Evolutionary conservation across 1,284 basidiomycete genomes (phyloP).

Genomic region (Pascua sp.): DNA sequence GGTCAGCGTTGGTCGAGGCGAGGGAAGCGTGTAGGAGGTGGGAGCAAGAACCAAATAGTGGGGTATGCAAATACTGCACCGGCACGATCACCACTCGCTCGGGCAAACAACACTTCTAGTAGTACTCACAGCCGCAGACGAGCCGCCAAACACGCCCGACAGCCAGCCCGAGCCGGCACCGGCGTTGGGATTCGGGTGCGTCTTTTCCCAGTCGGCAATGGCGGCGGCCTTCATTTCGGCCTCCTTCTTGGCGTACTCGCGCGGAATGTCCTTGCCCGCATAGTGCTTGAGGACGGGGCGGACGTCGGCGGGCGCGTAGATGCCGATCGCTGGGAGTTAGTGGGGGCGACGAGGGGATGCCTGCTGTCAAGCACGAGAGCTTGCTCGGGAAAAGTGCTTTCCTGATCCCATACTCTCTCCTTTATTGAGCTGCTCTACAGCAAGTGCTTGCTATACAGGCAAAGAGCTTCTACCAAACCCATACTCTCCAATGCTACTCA

Average conservation of each 20-base stretch:
- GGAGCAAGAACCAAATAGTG: too few species aligned
- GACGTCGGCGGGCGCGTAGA: constrained; percentile 79
- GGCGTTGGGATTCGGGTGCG: constrained; percentile 49
- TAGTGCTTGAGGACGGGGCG: constrained; percentile 82
- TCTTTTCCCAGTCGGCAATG: constrained; percentile 76
- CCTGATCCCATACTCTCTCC: too few species aligned
- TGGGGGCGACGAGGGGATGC: too few species aligned
- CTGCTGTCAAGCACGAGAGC: too few species aligned
- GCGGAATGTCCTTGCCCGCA: constrained; percentile 77
- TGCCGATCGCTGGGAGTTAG: constrained; percentile 67
- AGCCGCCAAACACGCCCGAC: constrained; percentile 60
- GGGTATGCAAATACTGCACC: too few species aligned
- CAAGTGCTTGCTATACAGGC: too few species aligned
- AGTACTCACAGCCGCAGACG: constrained; percentile 41
- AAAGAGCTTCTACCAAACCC: too few species aligned
- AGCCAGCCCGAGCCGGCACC: constrained; percentile 50
- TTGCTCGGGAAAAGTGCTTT: too few species aligned
- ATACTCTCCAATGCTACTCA: constrained; percentile 50
- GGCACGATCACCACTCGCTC: too few species aligned
- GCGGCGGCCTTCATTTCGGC: constrained; percentile 71
- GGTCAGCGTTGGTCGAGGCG: constrained; percentile 3
- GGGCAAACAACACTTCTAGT: neutral
- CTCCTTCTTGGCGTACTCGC: constrained; percentile 85
- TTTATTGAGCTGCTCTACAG: too few species aligned
- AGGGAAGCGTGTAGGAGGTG: neutral